Evolutionary conservation across 495 filamentous ascomycete species (phyloP), one percentile per base, ranked within the genome.

Genomic region (Peziza echinospora): DNA sequence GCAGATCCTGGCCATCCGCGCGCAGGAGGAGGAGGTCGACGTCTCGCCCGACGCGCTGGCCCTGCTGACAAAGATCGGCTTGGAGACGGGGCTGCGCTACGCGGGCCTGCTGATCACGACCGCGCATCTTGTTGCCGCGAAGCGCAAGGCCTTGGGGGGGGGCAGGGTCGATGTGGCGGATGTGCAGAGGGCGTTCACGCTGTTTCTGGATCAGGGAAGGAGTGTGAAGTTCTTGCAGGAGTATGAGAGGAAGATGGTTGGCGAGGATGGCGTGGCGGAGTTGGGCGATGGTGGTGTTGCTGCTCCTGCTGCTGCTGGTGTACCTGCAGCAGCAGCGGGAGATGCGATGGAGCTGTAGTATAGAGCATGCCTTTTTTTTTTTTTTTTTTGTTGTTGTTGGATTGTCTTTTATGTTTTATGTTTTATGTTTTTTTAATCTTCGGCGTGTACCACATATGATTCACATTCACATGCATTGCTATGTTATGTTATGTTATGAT

Each of bases 321-420:
- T n/a, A n/a, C n/a, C n/a, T n/a, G n/a, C n/a, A n/a, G n/a, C n/a
- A n/a, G n/a, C n/a, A n/a, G n/a, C n/a, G n/a, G 78, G 72, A 0
- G 82, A 92, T 60, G 76, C 71, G 9, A 93, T 93, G 86, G 85
- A 93, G n/a, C n/a, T n/a, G n/a, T n/a, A n/a, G n/a, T n/a, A n/a
- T n/a, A n/a, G n/a, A n/a, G n/a, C n/a, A n/a, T n/a, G n/a, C n/a
- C n/a, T n/a, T n/a, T n/a, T n/a, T n/a, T n/a, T n/a, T n/a, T n/a
- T n/a, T n/a, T n/a, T n/a, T n/a, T n/a, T n/a, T n/a, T n/a, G n/a
- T n/a, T n/a, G n/a, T n/a, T n/a, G n/a, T n/a, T n/a, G n/a, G n/a
- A n/a, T n/a, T n/a, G n/a, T n/a, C n/a, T n/a, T n/a, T n/a, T n/a
- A n/a, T n/a, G n/a, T n/a, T n/a, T n/a, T n/a, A n/a, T n/a, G n/a